These are phyloP conservation scores for Colletotrichum scovillei DNA, from an alignment of 2,329 filamentous ascomycete species.

Conservation along the genomic window DNA sequence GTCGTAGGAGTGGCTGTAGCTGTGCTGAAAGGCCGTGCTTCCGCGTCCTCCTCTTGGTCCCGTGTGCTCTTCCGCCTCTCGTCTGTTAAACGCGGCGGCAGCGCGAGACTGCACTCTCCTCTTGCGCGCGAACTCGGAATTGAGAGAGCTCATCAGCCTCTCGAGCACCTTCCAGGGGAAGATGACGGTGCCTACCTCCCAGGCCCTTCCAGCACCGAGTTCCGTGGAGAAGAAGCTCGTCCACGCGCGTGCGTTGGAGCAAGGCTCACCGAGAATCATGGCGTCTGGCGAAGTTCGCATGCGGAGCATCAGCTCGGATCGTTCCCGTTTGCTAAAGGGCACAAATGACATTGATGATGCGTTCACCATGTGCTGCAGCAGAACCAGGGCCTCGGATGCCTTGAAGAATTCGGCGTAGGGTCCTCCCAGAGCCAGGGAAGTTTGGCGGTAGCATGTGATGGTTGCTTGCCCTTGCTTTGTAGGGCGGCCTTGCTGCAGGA, in stretches of 20 bases:
- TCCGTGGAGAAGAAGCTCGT: slow-evolving; percentile 30
- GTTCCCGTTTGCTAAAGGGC: slow-evolving; percentile 23
- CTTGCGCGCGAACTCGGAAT: slow-evolving; percentile 19
- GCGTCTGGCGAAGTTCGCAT: slow-evolving; percentile 24
- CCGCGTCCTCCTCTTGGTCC: not conserved
- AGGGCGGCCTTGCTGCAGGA: slow-evolving; percentile 7
- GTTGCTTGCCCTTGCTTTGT: slow-evolving; percentile 1
- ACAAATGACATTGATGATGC: slow-evolving; percentile 17
- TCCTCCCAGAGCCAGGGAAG: slow-evolving; percentile 9
- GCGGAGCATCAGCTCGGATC: slow-evolving; percentile 21
- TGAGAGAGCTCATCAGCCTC: slow-evolving; percentile 31
- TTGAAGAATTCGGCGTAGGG: slow-evolving; percentile 32
- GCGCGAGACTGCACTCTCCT: slow-evolving; percentile 12
- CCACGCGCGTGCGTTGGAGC: slow-evolving; percentile 31
- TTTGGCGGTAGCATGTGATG: slow-evolving; percentile 32
- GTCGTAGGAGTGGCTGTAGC: not conserved
- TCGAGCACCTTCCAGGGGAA: slow-evolving; percentile 29
- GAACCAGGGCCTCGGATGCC: slow-evolving; percentile 26
- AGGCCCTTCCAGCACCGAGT: slow-evolving; percentile 21
- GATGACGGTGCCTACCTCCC: slow-evolving; percentile 27
- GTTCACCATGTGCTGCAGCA: slow-evolving; percentile 33
- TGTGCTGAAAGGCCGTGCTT: not conserved
- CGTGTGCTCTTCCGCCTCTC: slow-evolving; percentile 14
- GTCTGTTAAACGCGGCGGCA: not conserved
- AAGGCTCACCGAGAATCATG: slow-evolving; percentile 28